These are phyloP conservation scores for Phytophthora megakarya DNA, from an alignment of 352 stramenopile genomes.

Conservation along the genomic window DNA sequence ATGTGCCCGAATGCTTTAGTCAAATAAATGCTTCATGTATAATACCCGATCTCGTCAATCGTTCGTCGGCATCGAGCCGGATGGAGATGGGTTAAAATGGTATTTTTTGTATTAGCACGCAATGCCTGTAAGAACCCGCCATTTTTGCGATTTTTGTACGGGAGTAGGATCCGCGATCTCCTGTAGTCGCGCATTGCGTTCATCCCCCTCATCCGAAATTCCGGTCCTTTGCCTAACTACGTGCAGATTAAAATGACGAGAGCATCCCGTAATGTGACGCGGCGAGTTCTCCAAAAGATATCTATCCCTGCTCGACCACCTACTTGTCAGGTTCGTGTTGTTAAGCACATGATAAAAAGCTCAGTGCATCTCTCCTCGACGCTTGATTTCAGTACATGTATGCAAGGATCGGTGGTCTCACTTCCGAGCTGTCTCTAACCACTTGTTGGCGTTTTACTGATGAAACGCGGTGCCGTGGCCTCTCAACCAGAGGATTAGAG, in stretches of 20 bases:
- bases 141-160: too few relatives aligned
- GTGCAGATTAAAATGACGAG: not conserved
- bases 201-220: not conserved
- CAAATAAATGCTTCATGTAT: too few relatives aligned
- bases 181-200: constrained; percentile 5
- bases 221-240: constrained; percentile 6
- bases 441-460: constrained; percentile 15
- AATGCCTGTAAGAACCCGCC: too few relatives aligned
- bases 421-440: constrained; percentile 10
- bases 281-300: constrained; percentile 16
- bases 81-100: too few relatives aligned
- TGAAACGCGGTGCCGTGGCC: constrained; percentile 19
- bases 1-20: too few relatives aligned
- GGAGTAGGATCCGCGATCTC: too few relatives aligned
- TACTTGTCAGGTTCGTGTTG: constrained; percentile 15
- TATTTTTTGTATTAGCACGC: too few relatives aligned
- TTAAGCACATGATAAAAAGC: constrained; percentile 20
- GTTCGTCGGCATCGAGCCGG: not conserved
- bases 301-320: not conserved
- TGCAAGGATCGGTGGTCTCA: constrained; percentile 2
- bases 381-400: constrained; percentile 28
- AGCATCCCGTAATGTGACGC: constrained; percentile 26
- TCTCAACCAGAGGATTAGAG: constrained; percentile 29
- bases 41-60: not conserved
- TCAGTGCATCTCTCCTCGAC: not conserved